phyloP scores from a whole-genome alignment of 2,329 filamentous ascomycete genomes.

The Cordyceps militaris region DNA sequence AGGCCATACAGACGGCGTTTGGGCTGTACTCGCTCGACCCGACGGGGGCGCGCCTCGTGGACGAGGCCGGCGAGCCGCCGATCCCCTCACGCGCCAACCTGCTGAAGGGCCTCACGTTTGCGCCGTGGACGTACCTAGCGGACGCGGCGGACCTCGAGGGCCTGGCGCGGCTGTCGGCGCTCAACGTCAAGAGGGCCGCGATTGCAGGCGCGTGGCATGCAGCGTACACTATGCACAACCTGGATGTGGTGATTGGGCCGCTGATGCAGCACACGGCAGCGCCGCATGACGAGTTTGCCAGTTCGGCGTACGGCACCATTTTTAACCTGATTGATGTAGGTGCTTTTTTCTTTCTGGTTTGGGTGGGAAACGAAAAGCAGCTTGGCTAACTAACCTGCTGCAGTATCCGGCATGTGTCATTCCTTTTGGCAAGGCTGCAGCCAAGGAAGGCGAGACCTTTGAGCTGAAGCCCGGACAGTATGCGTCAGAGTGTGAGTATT shows the following conservation, averaged over 20 bases:
- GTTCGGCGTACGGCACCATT: slow-evolving; percentile 39
- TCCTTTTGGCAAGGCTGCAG: slow-evolving; percentile 33
- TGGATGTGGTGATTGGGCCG: slow-evolving; percentile 45
- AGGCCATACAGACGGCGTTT: slow-evolving; percentile 1
- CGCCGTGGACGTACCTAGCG: slow-evolving; percentile 5
- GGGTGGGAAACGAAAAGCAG: background rate
- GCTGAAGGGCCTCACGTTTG: background rate
- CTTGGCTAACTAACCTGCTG: background rate
- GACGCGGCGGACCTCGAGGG: slow-evolving; percentile 25
- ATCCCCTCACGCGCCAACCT: slow-evolving; percentile 1
- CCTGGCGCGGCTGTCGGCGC: slow-evolving; percentile 29
- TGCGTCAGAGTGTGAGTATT: slow-evolving; percentile 11
- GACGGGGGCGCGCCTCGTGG: background rate
- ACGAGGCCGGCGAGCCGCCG: slow-evolving; percentile 14
- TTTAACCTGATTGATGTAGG: slow-evolving; percentile 46
- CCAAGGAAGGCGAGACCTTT: slow-evolving; percentile 10
- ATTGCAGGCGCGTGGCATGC: slow-evolving; percentile 34
- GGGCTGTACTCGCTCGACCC: background rate
- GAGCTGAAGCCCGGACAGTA: slow-evolving; percentile 12
- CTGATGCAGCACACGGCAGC: slow-evolving; percentile 44
- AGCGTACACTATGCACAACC: slow-evolving; percentile 31
- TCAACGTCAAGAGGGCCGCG: slow-evolving; percentile 19
- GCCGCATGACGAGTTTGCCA: slow-evolving; percentile 42
- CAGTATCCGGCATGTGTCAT: slow-evolving; percentile 46
- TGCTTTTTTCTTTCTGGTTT: slow-evolving; percentile 1